These are phyloP conservation scores for Exobasidium rhododendri DNA, from an alignment of 1,284 basidiomycete species.

Conservation along the genomic window DNA sequence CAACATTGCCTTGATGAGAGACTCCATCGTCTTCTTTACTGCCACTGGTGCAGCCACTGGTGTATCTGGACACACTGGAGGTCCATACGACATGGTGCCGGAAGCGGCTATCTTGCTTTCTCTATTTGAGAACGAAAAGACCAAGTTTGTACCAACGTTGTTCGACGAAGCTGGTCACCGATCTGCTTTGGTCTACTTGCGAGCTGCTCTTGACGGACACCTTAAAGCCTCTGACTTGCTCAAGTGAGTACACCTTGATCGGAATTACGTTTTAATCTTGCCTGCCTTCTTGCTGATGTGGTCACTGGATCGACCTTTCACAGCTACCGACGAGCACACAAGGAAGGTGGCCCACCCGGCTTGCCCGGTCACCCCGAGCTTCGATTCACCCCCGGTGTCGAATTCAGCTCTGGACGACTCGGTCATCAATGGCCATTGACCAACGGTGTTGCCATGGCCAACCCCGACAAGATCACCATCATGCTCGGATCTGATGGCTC, in stretches of 20 bases:
- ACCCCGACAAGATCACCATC: slow-evolving; percentile 72
- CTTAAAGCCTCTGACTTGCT: slow-evolving; percentile 71
- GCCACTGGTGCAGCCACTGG: slow-evolving; percentile 68
- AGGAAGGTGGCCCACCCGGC: slow-evolving; percentile 12
- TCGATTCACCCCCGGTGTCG: slow-evolving; percentile 76
- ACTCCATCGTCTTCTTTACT: slow-evolving; percentile 77
- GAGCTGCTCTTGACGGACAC: slow-evolving; percentile 70
- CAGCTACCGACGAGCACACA: slow-evolving; percentile 70
- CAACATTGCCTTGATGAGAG: slow-evolving; percentile 69
- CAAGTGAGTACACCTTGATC: slow-evolving; percentile 58
- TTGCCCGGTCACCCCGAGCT: slow-evolving; percentile 81
- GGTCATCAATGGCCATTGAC: slow-evolving; percentile 59
- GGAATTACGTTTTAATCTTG: no score
- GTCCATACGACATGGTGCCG: slow-evolving; percentile 78
- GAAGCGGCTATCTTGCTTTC: slow-evolving; percentile 72
- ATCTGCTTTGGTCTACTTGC: slow-evolving; percentile 78
- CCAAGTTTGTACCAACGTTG: slow-evolving; percentile 50
- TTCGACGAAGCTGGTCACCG: slow-evolving; percentile 67
- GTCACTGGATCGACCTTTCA: no score
- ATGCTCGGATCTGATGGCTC: slow-evolving; percentile 80
- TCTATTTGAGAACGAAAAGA: slow-evolving; percentile 65
- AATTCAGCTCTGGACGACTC: slow-evolving; percentile 68
- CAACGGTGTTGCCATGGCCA: slow-evolving; percentile 75
- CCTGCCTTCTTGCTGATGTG: no score
- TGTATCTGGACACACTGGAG: slow-evolving; percentile 73